These are phyloP conservation scores for Paratrypanosoma confusum DNA, from an alignment of 208 protist species.

Conservation along the genomic window DNA sequence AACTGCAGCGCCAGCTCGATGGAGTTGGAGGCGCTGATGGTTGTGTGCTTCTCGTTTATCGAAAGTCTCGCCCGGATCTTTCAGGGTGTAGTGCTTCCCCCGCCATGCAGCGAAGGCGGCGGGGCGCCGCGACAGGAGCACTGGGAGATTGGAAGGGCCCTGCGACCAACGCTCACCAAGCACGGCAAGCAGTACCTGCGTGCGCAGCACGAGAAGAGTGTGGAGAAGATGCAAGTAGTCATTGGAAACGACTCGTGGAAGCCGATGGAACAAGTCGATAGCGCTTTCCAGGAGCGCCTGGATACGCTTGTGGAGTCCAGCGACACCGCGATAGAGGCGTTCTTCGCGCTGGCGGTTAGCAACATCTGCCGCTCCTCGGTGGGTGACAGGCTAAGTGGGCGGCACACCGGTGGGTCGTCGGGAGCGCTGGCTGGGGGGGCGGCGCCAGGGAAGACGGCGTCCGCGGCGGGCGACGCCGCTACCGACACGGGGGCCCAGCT, in stretches of 20 bases:
- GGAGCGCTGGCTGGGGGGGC: too few species aligned
- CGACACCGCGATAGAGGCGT: too few species aligned
- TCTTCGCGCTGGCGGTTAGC: too few species aligned
- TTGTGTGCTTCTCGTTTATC: constrained; percentile 15
- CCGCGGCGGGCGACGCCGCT: neutral
- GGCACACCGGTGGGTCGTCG: too few species aligned
- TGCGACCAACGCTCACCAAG: constrained; percentile 34
- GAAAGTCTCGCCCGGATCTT: constrained; percentile 7
- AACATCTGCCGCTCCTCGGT: too few species aligned
- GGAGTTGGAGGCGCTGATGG: constrained; percentile 26
- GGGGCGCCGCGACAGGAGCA: constrained; percentile 12
- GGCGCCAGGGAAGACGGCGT: too few species aligned
- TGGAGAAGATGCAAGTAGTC: constrained; percentile 55
- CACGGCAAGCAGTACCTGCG: constrained; percentile 46
- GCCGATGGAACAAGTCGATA: constrained; percentile 32
- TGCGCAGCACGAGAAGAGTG: constrained; percentile 30
- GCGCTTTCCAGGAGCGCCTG: constrained; percentile 46
- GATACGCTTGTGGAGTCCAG: too few species aligned
- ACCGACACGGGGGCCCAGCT: neutral
- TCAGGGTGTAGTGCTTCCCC: constrained; percentile 4
- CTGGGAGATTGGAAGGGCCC: constrained; percentile 12
- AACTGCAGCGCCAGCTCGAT: constrained; percentile 7
- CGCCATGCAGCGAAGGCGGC: too few species aligned
- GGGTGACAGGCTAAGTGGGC: too few species aligned
- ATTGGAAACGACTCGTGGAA: constrained; percentile 62